Percentiles rank a stretch among this genome's conserved stretches.
phyloP scores from a whole-genome alignment of 805 yeast species.

The Myxozyma lipomycoides region DNA sequence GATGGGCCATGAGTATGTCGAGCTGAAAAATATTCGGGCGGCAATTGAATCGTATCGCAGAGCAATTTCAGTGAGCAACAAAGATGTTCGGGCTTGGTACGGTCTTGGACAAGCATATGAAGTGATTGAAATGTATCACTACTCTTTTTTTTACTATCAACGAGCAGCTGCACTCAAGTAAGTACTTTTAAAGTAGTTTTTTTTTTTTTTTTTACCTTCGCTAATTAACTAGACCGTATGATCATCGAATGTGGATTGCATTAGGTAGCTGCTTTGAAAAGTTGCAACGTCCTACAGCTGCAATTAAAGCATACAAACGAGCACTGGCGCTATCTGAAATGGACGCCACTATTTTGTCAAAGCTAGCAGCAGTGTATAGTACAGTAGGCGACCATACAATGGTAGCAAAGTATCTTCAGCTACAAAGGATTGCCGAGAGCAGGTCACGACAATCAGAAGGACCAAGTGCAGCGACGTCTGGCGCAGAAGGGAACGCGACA shows the following conservation, averaged over 20 bases:
- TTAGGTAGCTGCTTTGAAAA: slow-evolving; percentile 85
- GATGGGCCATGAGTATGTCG: slow-evolving; percentile 99
- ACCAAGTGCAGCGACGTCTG: background rate
- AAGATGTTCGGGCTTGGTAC: slow-evolving; percentile 96
- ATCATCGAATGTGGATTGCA: slow-evolving; percentile 95
- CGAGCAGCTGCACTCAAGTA: slow-evolving; percentile 74
- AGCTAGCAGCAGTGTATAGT: slow-evolving; percentile 66
- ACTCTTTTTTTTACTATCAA: slow-evolving; percentile 88
- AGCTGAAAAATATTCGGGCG: slow-evolving; percentile 91
- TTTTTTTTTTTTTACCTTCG: background rate
- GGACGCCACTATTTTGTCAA: slow-evolving; percentile 56
- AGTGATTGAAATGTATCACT: slow-evolving; percentile 89
- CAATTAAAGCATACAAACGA: slow-evolving; percentile 75
- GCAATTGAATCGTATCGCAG: slow-evolving; percentile 93
- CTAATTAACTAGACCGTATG: slow-evolving; percentile 51
- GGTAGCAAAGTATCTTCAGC: background rate
- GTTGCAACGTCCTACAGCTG: slow-evolving; percentile 62
- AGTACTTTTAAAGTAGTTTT: background rate
- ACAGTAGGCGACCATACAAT: slow-evolving; percentile 44
- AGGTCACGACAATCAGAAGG: background rate
- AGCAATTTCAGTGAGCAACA: slow-evolving; percentile 83
- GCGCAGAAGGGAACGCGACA: no score
- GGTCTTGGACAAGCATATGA: slow-evolving; percentile 98
- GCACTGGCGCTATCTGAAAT: slow-evolving; percentile 59
- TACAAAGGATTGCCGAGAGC: background rate